Percentiles rank a stretch among this genome's conserved stretches.
These are phyloP conservation scores for Trichoderma sp. DNA, from an alignment of 2,329 filamentous ascomycete genomes.

Conservation along the genomic window DNA sequence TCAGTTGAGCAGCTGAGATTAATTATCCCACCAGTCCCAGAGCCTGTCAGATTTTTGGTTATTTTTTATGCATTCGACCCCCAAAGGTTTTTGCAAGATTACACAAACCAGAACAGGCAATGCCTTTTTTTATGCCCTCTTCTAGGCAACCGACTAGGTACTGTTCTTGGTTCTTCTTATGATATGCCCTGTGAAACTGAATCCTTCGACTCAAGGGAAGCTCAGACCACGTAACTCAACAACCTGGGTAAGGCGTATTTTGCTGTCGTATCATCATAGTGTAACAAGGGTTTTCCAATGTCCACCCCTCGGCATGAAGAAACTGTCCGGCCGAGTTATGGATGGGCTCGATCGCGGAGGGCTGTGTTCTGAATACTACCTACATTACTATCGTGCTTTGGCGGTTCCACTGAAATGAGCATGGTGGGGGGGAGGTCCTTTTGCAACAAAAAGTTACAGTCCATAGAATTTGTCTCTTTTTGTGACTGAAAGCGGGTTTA, in stretches of 20 bases:
- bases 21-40: not conserved
- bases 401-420: not conserved
- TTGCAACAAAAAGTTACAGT: not conserved
- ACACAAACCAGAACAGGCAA: not conserved
- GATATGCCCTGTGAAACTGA: not conserved
- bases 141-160: not conserved
- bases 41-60: not conserved
- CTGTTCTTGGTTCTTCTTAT: not conserved
- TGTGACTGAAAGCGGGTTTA: not conserved
- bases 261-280: not conserved
- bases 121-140: not conserved
- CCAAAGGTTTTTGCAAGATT: too few species aligned
- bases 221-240: not conserved
- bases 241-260: not conserved
- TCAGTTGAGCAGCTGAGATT: too few species aligned
- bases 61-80: not conserved
- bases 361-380: not conserved
- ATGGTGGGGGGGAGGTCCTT: not conserved
- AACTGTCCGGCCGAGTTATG: not conserved
- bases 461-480: too few species aligned
- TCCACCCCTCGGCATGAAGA: not conserved
- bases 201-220: not conserved
- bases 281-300: not conserved
- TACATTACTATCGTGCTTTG: not conserved
- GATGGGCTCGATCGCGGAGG: not conserved